Conservation (phyloP, 2,329 filamentous ascomycete species). For the Aphanoascus verrucosus region DNA sequence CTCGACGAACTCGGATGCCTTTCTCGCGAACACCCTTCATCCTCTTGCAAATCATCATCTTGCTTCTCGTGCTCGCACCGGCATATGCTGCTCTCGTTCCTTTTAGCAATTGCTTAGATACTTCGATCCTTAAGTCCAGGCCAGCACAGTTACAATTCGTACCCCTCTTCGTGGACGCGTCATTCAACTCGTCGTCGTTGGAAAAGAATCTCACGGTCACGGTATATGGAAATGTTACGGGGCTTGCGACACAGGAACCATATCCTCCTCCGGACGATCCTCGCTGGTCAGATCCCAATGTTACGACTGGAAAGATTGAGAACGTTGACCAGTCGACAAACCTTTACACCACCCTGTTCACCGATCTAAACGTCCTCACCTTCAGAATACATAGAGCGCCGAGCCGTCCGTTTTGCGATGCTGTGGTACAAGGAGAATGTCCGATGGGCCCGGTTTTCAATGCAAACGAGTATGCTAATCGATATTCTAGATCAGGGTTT, state of each 20-base stretch:
- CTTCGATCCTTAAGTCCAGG: constrained; percentile 47
- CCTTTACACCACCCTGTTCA: constrained; percentile 62
- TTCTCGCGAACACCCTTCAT: not conserved
- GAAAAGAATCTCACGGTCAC: constrained; percentile 52
- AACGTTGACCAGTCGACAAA: constrained; percentile 48
- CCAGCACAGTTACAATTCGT: constrained; percentile 65
- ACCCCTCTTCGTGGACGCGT: constrained; percentile 56
- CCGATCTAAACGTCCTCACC: constrained; percentile 61
- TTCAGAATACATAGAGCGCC: constrained; percentile 56
- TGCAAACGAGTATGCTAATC: constrained; percentile 39
- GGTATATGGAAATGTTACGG: constrained; percentile 84
- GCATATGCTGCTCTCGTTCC: constrained; percentile 54
- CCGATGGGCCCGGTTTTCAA: constrained; percentile 66
- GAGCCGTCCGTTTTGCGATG: constrained; percentile 55
- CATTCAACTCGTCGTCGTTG: constrained; percentile 45
- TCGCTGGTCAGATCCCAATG: constrained; percentile 51
- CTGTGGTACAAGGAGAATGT: constrained; percentile 51
- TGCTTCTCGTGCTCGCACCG: constrained; percentile 20
- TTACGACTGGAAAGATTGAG: constrained; percentile 66
- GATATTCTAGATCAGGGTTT: not conserved
- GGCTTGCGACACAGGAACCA: constrained; percentile 47
- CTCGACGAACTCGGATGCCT: not conserved
- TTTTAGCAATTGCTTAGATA: constrained; percentile 72
- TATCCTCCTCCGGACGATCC: constrained; percentile 52
- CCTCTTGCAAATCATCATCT: constrained; percentile 1